These are phyloP conservation scores for Pterocarpus macrocarpus DNA, from an alignment of 306 rosid genomes.

Conservation along the genomic window DNA sequence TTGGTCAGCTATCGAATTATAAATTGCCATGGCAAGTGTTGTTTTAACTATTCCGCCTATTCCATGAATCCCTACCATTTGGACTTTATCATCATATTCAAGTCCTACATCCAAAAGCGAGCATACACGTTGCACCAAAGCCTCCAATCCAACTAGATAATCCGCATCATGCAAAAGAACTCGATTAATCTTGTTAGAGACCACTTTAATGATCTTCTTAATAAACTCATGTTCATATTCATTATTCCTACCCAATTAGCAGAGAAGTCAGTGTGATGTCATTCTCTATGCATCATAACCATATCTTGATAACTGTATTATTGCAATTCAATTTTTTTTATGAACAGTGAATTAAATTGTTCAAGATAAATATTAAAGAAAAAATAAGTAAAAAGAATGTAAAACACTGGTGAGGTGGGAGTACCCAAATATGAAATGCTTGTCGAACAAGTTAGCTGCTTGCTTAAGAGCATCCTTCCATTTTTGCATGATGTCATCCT, in stretches of 20 bases:
- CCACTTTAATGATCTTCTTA: background rate
- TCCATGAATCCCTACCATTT: conserved; percentile 43
- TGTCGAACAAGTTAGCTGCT: background rate
- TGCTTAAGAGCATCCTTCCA: conserved; percentile 23
- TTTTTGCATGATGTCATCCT: background rate
- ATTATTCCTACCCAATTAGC: background rate
- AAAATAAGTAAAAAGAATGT: no score
- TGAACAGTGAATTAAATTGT: no score
- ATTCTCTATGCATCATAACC: no score
- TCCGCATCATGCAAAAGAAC: conserved; percentile 28
- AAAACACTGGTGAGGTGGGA: background rate
- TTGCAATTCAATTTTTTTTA: no score
- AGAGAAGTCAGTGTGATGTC: no score
- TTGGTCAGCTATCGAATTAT: conserved; percentile 19
- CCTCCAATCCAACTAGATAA: conserved; percentile 43
- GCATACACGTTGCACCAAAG: background rate
- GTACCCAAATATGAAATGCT: background rate
- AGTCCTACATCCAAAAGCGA: conserved; percentile 8
- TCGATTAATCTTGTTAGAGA: background rate
- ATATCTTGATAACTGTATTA: no score
- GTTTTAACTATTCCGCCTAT: conserved; percentile 43
- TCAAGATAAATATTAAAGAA: no score
- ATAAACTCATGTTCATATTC: conserved; percentile 27
- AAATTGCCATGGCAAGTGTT: conserved; percentile 41
- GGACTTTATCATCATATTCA: background rate